Evolutionary conservation across 2,329 filamentous ascomycete genomes (phyloP), one percentile per base, ranked within the genome.

Genomic region (Stagonosporopsis cucurbitacearum): DNA sequence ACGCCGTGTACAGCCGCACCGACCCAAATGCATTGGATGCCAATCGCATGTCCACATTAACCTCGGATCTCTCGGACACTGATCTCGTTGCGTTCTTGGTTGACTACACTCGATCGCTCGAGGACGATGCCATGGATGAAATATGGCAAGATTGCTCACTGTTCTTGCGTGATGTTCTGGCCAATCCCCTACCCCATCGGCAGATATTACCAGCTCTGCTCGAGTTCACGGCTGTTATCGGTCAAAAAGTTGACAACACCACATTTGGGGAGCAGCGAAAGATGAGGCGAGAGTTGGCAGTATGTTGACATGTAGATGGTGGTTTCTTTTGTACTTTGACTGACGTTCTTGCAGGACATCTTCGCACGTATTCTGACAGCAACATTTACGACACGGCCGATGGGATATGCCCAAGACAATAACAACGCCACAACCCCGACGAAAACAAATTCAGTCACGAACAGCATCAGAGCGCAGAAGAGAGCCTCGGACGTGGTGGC

Each of bases 41-140:
- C 2, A 84, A 86, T 15, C 86, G 92, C 42, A 92, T 92, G 74
- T 98, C 94, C 15, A 96, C 91, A 2, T 80, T 98, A 72, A 96
- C 94, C 0, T 90, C 95, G 17, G 88, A 91, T 43, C 79, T 99
- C 9, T 87, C 87, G 50, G 92, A 97, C 67, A 85, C 86, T 0
- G 93, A 97, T 68, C 80, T 99, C 11, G 91, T 94, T 8, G 85
- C 89, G 8, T 99, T 99, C 73, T 77, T 98, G 40, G 90, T 96
- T 7, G 90, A 95, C 59, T 99, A 99, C 74, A 89, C 92, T 0
- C 86, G 86, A 26, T 95, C 93, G 0, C 81, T 98, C 12, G 95
- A 99, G 69, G 95, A 99, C 68, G 95, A 99, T 78, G 90, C 95
- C 15, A 94, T 97, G 84, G 95, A 99, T 68, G 95, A 99, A 76